A percentile compares a stretch with the other conserved stretches of the same genome.
These are phyloP conservation scores for Calocybe gangraenosa DNA, from an alignment of 768 basidiomycete species.

Conservation along the genomic window DNA sequence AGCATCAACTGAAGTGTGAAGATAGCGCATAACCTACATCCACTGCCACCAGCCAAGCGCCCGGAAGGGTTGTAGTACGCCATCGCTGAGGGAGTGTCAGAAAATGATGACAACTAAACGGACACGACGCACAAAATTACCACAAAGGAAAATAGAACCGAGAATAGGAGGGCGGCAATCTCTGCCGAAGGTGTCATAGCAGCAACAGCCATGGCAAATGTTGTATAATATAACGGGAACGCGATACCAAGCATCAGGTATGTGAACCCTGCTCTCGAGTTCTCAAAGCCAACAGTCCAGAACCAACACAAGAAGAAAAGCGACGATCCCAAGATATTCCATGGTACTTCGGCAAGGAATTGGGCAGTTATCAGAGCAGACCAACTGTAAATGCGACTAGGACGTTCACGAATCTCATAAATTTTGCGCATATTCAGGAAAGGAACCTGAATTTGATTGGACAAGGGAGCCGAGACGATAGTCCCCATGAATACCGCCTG, in stretches of 20 bases:
- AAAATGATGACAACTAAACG: constrained; percentile 4
- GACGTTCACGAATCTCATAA: constrained; percentile 65
- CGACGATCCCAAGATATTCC: constrained; percentile 58
- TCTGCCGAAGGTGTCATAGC: constrained; percentile 58
- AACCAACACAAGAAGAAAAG: constrained; percentile 72
- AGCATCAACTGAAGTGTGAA: background rate
- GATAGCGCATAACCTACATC: constrained; percentile 43
- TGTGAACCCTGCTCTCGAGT: constrained; percentile 51
- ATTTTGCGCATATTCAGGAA: constrained; percentile 59
- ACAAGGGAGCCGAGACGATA: constrained; percentile 48
- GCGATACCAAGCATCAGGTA: constrained; percentile 52
- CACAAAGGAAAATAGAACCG: constrained; percentile 58
- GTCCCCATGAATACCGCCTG: constrained; percentile 58
- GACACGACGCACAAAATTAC: constrained; percentile 49
- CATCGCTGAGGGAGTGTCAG: constrained; percentile 36
- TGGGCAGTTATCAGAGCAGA: constrained; percentile 52
- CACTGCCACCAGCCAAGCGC: constrained; percentile 68
- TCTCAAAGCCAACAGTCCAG: constrained; percentile 63
- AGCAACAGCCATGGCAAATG: constrained; percentile 57
- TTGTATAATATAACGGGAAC: constrained; percentile 64
- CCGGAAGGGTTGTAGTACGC: constrained; percentile 62
- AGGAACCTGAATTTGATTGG: constrained; percentile 61
- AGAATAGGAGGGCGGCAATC: constrained; percentile 55
- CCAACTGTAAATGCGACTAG: constrained; percentile 66
- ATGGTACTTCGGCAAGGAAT: constrained; percentile 56